These are phyloP conservation scores for Pontederia crassipes DNA, from an alignment of 176 grass and related monocot genomes.

Conservation along the genomic window DNA sequence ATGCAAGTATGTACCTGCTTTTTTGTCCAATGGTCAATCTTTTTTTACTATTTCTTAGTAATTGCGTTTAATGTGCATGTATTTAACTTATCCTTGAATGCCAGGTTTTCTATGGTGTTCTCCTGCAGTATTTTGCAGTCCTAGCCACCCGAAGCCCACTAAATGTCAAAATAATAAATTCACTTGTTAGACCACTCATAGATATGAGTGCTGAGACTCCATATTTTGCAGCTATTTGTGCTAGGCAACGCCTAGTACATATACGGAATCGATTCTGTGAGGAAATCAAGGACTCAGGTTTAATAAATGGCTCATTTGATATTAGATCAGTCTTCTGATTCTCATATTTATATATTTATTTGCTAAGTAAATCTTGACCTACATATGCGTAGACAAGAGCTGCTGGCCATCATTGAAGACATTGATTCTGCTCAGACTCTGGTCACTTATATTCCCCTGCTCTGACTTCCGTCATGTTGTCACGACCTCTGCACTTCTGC, in stretches of 20 bases:
- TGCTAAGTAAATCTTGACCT: conserved; percentile 9
- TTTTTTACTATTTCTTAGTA: conserved; percentile 1
- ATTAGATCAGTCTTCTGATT: neutral
- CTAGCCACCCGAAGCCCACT: conserved; percentile 55
- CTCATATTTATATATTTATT: neutral
- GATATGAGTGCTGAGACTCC: conserved; percentile 91
- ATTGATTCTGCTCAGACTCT: conserved; percentile 74
- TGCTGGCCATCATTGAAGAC: conserved; percentile 92
- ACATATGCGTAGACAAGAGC: conserved; percentile 37
- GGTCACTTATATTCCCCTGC: conserved; percentile 85
- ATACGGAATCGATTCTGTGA: conserved; percentile 54
- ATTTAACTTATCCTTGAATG: neutral
- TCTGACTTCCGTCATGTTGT: conserved; percentile 86
- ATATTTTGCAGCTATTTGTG: conserved; percentile 96
- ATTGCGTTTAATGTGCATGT: conserved; percentile 6
- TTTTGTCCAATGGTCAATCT: conserved; percentile 1
- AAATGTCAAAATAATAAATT: conserved; percentile 67
- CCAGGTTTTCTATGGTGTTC: conserved; percentile 88
- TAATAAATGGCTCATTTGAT: conserved; percentile 11
- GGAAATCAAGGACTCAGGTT: conserved; percentile 77
- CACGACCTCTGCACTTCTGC: conserved; percentile 69
- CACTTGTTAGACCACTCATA: conserved; percentile 80
- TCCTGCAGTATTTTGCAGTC: conserved; percentile 87
- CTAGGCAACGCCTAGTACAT: conserved; percentile 61
- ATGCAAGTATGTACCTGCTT: conserved; percentile 56